Evolutionary conservation across 2,329 filamentous ascomycete species (phyloP).

Genomic region (Clonostachys rosea): DNA sequence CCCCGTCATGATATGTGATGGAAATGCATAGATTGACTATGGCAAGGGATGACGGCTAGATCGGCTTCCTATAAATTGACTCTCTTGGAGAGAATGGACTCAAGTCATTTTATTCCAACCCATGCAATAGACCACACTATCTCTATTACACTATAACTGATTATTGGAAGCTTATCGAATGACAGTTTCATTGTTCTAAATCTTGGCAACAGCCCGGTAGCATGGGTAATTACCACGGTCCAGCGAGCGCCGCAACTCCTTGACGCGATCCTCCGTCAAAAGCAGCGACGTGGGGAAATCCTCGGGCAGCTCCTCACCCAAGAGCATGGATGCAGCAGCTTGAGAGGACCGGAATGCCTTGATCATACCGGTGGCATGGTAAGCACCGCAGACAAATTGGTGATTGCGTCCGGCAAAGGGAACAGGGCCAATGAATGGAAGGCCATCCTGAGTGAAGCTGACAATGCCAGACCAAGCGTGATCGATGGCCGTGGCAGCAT

Average conservation of each 20-base stretch:
- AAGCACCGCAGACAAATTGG: conserved; percentile 8
- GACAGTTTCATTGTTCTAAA: not conserved
- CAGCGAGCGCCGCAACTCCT: not conserved
- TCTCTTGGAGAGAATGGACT: too few relatives aligned
- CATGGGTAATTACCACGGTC: not conserved
- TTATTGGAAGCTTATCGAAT: too few relatives aligned
- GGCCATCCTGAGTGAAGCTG: conserved; percentile 9
- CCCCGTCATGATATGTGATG: too few relatives aligned
- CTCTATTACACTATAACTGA: too few relatives aligned
- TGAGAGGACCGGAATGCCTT: conserved; percentile 6
- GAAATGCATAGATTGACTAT: too few relatives aligned
- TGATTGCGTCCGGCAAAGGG: conserved; percentile 4
- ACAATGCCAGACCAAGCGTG: conserved; percentile 9
- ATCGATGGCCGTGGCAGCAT: not conserved
- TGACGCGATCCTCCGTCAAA: conserved; percentile 2
- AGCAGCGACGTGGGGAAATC: conserved; percentile 7
- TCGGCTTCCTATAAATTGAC: too few relatives aligned
- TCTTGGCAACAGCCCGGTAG: not conserved
- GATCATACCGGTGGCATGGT: conserved; percentile 10
- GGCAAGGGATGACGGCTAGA: too few relatives aligned
- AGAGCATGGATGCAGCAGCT: conserved; percentile 1
- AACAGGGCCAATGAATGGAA: conserved; percentile 7
- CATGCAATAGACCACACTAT: too few relatives aligned
- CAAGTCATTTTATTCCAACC: too few relatives aligned
- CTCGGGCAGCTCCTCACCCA: conserved; percentile 1